phyloP scores from a whole-genome alignment of 2,329 filamentous ascomycete genomes.

The Aspergillus aculeatus region DNA sequence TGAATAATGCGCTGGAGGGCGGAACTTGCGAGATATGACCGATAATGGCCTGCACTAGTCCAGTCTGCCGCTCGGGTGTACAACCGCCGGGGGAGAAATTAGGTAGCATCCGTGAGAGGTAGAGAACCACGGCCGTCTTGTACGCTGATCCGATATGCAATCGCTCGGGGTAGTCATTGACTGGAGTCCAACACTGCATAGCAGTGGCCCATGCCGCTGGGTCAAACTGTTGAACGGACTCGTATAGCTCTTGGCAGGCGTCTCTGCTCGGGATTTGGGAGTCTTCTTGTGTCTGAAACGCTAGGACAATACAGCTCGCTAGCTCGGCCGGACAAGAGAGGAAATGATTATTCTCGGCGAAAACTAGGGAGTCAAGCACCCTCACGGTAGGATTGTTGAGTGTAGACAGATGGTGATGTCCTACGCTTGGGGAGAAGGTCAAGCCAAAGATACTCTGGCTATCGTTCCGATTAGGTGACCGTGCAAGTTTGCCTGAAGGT shows the following conservation, averaged over 20 bases:
- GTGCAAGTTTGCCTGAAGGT: no score
- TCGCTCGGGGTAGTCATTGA: neutral
- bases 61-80: neutral
- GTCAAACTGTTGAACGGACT: conserved; percentile 2
- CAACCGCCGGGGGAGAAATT: neutral
- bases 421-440: no score
- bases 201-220: neutral
- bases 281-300: no score
- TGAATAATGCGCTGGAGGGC: conserved; percentile 4
- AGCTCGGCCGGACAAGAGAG: no score
- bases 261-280: no score
- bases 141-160: conserved; percentile 1
- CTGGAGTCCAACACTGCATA: neutral
- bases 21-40: neutral
- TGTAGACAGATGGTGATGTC: no score
- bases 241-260: neutral
- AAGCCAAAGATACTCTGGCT: no score
- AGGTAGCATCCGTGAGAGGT: conserved; percentile 1
- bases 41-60: neutral
- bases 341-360: neutral
- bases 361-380: neutral
- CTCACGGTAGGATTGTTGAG: neutral
- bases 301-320: no score
- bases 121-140: conserved; percentile 4
- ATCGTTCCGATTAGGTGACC: no score